These are phyloP conservation scores for Phyllosticta paracitricarpa DNA, from an alignment of 2,329 filamentous ascomycete species.

Conservation along the genomic window DNA sequence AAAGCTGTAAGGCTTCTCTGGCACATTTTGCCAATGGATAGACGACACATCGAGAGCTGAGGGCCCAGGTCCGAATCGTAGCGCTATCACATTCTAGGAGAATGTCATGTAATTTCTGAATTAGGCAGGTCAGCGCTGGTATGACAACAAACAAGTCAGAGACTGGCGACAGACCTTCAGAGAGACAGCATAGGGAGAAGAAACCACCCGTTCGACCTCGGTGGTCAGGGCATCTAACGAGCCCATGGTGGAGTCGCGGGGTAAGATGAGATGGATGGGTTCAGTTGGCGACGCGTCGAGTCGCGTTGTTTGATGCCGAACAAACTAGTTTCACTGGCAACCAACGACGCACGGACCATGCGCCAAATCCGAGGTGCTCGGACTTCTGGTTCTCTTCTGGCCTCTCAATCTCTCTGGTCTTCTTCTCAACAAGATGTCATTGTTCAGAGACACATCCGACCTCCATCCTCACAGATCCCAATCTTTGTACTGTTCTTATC, in stretches of 20 bases:
- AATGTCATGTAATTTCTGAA: conserved; percentile 27
- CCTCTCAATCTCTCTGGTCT: neutral
- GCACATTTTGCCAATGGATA: conserved; percentile 25
- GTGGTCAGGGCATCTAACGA: conserved; percentile 19
- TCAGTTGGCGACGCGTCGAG: conserved; percentile 49
- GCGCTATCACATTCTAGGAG: conserved; percentile 22
- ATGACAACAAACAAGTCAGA: neutral
- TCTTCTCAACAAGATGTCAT: neutral
- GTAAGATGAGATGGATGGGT: conserved; percentile 20
- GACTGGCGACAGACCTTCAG: conserved; percentile 30
- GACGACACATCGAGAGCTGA: conserved; percentile 35
- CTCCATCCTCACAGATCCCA: neutral
- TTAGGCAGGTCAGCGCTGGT: neutral
- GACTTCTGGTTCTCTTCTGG: neutral
- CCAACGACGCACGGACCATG: neutral
- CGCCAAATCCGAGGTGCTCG: neutral
- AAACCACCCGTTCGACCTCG: conserved; percentile 39
- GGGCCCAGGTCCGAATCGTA: conserved; percentile 36
- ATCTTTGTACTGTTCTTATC: neutral
- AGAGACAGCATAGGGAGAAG: conserved; percentile 40
- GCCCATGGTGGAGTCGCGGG: neutral
- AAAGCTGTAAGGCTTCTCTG: conserved; percentile 41
- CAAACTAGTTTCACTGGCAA: neutral
- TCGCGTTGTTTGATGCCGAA: neutral
- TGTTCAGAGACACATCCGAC: neutral